Percentiles rank a stretch among this genome's conserved stretches.
Evolutionary conservation across 805 yeast species (phyloP).

Genomic region (Candida boleticola): DNA sequence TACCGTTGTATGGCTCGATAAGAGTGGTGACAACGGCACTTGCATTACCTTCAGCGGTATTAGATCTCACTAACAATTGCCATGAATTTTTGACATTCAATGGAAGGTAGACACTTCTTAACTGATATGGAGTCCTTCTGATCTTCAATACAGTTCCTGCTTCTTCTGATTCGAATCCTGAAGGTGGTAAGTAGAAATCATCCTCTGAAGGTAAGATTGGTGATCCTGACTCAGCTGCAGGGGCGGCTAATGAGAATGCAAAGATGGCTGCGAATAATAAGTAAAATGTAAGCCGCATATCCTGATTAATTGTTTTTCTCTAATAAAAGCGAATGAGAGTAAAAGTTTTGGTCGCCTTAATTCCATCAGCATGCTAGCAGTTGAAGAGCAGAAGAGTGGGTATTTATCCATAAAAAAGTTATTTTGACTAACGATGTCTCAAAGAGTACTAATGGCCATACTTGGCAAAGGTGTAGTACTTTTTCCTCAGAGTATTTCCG

Average conservation of each 20-base stretch:
- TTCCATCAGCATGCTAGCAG: no score
- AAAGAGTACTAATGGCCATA: no score
- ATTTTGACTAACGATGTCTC: no score
- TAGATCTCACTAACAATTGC: conserved; percentile 22
- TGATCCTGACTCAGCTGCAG: conserved; percentile 7
- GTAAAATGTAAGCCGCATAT: conserved; percentile 1
- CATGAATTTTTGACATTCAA: conserved; percentile 16
- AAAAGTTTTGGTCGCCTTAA: no score
- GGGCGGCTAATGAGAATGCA: conserved; percentile 6
- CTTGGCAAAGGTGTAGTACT: no score
- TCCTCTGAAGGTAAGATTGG: conserved; percentile 16
- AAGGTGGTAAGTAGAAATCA: conserved; percentile 22
- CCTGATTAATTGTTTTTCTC: conserved; percentile 9
- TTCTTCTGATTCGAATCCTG: conserved; percentile 15
- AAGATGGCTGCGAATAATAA: conserved; percentile 11
- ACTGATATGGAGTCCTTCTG: conserved; percentile 18
- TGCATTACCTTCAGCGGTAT: conserved; percentile 17
- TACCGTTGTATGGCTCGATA: conserved; percentile 21
- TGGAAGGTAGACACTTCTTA: conserved; percentile 17
- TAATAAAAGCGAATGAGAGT: conserved; percentile 12
- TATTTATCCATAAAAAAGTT: no score
- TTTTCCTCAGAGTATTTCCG: no score
- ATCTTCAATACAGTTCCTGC: conserved; percentile 23
- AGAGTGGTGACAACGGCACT: conserved; percentile 17
- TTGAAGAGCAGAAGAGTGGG: no score